Conservation (phyloP, 2,329 filamentous ascomycete species). For the Endocalyx cinctus region DNA sequence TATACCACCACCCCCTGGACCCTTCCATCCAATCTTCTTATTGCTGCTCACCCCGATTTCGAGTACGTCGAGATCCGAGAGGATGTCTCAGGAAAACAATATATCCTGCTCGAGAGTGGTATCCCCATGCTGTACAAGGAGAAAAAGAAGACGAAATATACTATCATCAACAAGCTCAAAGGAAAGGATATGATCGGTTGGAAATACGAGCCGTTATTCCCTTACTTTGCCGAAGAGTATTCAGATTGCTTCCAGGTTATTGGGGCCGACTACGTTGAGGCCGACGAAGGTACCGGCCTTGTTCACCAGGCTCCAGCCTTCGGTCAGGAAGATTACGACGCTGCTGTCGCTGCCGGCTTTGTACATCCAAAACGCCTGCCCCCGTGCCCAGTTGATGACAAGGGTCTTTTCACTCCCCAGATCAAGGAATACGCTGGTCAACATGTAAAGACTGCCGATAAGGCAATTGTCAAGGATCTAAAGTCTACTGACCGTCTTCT, state of each 20-base stretch:
- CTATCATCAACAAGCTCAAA: slow-evolving; percentile 72
- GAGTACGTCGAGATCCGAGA: slow-evolving; percentile 87
- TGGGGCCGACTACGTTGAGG: slow-evolving; percentile 80
- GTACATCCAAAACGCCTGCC: slow-evolving; percentile 72
- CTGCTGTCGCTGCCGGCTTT: slow-evolving; percentile 71
- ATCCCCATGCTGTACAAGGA: slow-evolving; percentile 86
- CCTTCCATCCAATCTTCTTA: slow-evolving; percentile 71
- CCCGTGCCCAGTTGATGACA: slow-evolving; percentile 88
- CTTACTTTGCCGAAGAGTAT: slow-evolving; percentile 87
- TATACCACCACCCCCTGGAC: slow-evolving; percentile 93
- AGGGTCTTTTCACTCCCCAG: slow-evolving; percentile 71
- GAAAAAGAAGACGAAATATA: slow-evolving; percentile 91
- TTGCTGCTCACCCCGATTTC: slow-evolving; percentile 76
- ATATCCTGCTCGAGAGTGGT: slow-evolving; percentile 77
- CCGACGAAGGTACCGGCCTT: slow-evolving; percentile 86
- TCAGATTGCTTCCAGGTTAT: slow-evolving; percentile 82
- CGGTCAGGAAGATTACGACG: slow-evolving; percentile 92
- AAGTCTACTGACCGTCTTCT: slow-evolving; percentile 73
- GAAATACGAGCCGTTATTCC: slow-evolving; percentile 84
- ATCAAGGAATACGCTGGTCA: slow-evolving; percentile 78
- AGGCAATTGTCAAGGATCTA: slow-evolving; percentile 85
- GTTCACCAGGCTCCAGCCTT: slow-evolving; percentile 93
- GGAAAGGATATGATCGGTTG: slow-evolving; percentile 83
- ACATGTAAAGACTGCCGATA: slow-evolving; percentile 90
- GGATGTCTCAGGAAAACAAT: slow-evolving; percentile 75